phyloP scores from a whole-genome alignment of 768 basidiomycete genomes.

The Boletus edulis region DNA sequence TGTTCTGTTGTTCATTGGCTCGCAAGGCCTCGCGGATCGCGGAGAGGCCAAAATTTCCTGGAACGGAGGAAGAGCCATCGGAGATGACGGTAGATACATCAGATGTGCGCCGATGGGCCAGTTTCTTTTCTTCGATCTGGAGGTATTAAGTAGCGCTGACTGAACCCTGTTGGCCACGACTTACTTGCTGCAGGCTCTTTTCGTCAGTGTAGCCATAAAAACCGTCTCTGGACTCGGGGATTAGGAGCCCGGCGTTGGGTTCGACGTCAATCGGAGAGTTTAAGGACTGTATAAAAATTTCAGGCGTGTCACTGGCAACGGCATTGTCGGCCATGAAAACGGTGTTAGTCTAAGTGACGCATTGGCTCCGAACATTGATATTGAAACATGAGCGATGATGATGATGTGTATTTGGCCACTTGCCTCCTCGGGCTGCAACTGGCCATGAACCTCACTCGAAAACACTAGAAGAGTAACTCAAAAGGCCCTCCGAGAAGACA shows the following conservation, averaged over 20 bases:
- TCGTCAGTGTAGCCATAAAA: constrained; percentile 83
- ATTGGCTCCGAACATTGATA: not conserved
- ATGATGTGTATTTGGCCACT: constrained; percentile 12
- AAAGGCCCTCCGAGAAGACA: no score
- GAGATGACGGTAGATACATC: constrained; percentile 37
- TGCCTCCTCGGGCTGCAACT: not conserved
- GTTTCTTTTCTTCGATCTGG: constrained; percentile 74
- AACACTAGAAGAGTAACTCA: no score
- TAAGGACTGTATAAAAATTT: not conserved
- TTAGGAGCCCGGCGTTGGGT: constrained; percentile 32
- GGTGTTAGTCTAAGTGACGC: not conserved
- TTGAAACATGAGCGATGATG: not conserved
- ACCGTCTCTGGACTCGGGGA: constrained; percentile 59
- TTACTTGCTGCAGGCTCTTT: constrained; percentile 69
- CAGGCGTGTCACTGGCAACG: not conserved
- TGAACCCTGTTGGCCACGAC: constrained; percentile 22
- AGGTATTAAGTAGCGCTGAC: not conserved
- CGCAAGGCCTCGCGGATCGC: constrained; percentile 31
- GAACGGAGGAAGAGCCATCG: constrained; percentile 30
- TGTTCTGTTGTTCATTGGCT: constrained; percentile 13
- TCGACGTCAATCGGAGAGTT: constrained; percentile 8
- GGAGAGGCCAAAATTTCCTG: constrained; percentile 40
- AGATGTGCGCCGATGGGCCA: constrained; percentile 63
- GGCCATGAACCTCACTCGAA: no score
- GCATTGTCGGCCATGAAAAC: constrained; percentile 17